Evolutionary conservation across 2,329 filamentous ascomycete genomes (phyloP).

Genomic region (Pyricularia sp.): DNA sequence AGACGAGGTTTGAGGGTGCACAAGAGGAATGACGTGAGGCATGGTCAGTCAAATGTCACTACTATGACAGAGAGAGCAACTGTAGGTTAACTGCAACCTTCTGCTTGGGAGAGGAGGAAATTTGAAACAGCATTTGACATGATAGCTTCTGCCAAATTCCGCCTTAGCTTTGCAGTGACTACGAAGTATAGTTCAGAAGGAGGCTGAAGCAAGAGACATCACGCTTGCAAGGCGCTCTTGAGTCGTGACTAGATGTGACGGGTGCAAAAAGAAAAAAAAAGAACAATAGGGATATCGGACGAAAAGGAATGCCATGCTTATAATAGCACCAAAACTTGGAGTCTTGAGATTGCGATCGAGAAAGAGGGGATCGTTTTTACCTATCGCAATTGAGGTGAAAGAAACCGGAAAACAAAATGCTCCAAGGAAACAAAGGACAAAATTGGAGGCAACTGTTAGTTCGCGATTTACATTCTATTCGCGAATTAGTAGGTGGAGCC

Average conservation of each 20-base stretch:
- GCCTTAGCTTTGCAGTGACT: not conserved
- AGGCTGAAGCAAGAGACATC: not conserved
- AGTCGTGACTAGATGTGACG: not conserved
- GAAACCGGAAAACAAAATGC: not conserved
- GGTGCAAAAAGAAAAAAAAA: not conserved
- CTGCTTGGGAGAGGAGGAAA: not conserved
- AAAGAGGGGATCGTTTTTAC: not conserved
- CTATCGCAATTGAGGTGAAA: not conserved
- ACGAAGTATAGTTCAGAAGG: not conserved
- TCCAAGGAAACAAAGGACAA: too few species aligned
- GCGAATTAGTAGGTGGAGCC: not conserved
- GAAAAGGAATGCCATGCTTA: not conserved
- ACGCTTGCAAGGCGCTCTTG: not conserved
- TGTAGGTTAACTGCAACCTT: too few species aligned
- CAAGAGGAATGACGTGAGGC: too few species aligned
- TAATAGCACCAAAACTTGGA: not conserved
- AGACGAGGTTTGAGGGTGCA: too few species aligned
- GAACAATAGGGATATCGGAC: not conserved
- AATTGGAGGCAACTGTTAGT: too few species aligned
- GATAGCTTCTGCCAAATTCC: not conserved
- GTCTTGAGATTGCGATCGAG: not conserved
- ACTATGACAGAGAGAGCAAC: too few species aligned
- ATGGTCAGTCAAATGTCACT: too few species aligned
- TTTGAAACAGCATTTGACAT: not conserved
- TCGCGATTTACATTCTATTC: not conserved